Conservation (phyloP, 2,329 filamentous ascomycete genomes). For the Neopestalotiopsis clavispora region DNA sequence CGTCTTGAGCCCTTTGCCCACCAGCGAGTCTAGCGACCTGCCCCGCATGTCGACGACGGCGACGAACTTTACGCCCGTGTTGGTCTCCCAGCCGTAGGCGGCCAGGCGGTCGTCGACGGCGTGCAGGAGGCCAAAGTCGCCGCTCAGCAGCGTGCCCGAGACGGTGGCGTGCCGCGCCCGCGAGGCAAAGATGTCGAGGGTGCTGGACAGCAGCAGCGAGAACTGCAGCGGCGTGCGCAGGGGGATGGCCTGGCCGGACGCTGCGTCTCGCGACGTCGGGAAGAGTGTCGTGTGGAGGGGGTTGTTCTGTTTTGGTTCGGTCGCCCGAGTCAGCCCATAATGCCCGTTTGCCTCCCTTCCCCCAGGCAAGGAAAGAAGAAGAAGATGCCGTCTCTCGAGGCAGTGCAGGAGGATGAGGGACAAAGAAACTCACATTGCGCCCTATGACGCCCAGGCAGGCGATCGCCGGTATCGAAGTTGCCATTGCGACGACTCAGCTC, state of each 20-base stretch:
- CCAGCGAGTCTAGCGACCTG: slow-evolving; percentile 43
- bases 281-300: slow-evolving; percentile 93
- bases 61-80: slow-evolving; percentile 90
- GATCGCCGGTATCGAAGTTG: slow-evolving; percentile 75
- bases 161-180: slow-evolving; percentile 73
- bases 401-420: neutral
- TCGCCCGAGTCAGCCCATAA: neutral
- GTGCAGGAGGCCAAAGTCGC: slow-evolving; percentile 90
- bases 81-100: slow-evolving; percentile 95
- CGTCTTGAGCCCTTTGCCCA: slow-evolving; percentile 23
- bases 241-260: slow-evolving; percentile 54
- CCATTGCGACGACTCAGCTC: slow-evolving; percentile 45
- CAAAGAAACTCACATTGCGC: slow-evolving; percentile 71
- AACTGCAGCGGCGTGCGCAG: slow-evolving; percentile 83
- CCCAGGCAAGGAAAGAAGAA: neutral
- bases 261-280: slow-evolving; percentile 56
- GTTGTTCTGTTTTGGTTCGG: slow-evolving; percentile 72
- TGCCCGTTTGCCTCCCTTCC: neutral
- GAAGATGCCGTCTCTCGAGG: no score
- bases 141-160: slow-evolving; percentile 57
- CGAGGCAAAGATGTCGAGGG: slow-evolving; percentile 91
- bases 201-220: slow-evolving; percentile 87
- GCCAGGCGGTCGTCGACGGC: slow-evolving; percentile 92
- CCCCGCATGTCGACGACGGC: slow-evolving; percentile 91
- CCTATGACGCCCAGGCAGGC: slow-evolving; percentile 94